phyloP scores from a whole-genome alignment of 1,284 basidiomycete genomes.

The Fomitopsis palustris region DNA sequence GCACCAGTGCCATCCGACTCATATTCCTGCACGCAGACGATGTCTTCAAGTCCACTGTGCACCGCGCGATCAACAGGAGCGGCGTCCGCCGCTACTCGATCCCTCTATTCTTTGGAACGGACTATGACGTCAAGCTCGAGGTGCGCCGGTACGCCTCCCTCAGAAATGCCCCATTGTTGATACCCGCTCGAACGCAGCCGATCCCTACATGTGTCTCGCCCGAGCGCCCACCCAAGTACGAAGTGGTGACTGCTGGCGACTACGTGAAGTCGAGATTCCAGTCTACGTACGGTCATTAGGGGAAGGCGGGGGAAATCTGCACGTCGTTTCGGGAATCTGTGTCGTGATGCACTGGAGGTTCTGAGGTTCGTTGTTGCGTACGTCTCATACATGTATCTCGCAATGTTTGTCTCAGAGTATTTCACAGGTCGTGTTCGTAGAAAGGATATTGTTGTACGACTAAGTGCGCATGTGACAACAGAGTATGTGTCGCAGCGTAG shows the following conservation, averaged over 20 bases:
- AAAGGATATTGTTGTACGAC: too few species aligned
- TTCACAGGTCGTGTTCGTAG: too few species aligned
- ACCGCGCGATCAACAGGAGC: constrained; percentile 77
- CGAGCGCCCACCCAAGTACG: constrained; percentile 64
- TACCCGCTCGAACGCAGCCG: constrained; percentile 37
- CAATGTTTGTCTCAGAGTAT: too few species aligned
- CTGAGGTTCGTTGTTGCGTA: too few species aligned
- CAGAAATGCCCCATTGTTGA: background rate
- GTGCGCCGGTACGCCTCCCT: constrained; percentile 33
- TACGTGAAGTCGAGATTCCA: constrained; percentile 67
- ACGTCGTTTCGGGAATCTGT: too few species aligned
- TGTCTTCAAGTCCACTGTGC: constrained; percentile 82
- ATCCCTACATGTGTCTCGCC: constrained; percentile 71
- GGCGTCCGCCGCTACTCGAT: constrained; percentile 76
- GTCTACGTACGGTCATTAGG: constrained; percentile 52
- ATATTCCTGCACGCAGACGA: constrained; percentile 52
- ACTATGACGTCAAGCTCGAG: constrained; percentile 72
- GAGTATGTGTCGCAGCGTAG: too few species aligned
- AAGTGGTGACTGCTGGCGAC: constrained; percentile 68
- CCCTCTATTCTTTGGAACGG: constrained; percentile 77
- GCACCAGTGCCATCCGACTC: background rate
- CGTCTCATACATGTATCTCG: too few species aligned
- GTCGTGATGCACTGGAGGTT: too few species aligned
- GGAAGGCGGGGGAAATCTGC: background rate
- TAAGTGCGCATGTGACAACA: too few species aligned